Conservation (phyloP, 768 basidiomycete species). For the Tylopilus rubrobrunneus region DNA sequence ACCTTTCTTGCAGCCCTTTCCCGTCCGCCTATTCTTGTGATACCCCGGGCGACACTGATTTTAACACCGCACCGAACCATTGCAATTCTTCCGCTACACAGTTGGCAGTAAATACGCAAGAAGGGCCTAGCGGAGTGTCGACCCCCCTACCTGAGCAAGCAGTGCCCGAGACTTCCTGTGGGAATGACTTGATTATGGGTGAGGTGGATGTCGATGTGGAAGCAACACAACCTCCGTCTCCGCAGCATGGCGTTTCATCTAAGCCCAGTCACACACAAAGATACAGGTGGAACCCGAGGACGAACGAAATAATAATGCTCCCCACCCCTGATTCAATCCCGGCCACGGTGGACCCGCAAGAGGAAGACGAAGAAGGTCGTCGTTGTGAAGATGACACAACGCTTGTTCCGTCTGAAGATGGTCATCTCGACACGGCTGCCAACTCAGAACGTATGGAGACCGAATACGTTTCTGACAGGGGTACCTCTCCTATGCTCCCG, state of each 20-base stretch:
- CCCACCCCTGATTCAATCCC: background rate
- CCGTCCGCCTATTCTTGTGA: background rate
- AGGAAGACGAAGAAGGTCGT: background rate
- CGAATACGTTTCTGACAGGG: background rate
- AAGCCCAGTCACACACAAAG: background rate
- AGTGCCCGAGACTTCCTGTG: background rate
- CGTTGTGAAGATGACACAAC: conserved; percentile 15
- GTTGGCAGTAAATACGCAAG: background rate
- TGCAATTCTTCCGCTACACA: background rate
- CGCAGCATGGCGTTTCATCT: background rate
- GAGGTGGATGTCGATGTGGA: background rate
- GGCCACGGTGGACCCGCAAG: background rate
- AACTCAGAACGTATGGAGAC: background rate
- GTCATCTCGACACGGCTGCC: background rate
- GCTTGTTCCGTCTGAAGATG: conserved; percentile 14
- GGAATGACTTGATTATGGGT: background rate
- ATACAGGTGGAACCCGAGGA: conserved; percentile 13
- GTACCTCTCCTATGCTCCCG: background rate
- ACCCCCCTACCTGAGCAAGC: background rate
- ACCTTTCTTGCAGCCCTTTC: background rate
- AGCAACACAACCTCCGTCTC: background rate
- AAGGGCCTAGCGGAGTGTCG: background rate
- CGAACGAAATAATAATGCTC: background rate
- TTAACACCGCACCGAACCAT: background rate
- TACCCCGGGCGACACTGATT: background rate